Evolutionary conservation across 441 rosid species (phyloP), one percentile per base, ranked within the genome.

Genomic region (Lepidium campestre): DNA sequence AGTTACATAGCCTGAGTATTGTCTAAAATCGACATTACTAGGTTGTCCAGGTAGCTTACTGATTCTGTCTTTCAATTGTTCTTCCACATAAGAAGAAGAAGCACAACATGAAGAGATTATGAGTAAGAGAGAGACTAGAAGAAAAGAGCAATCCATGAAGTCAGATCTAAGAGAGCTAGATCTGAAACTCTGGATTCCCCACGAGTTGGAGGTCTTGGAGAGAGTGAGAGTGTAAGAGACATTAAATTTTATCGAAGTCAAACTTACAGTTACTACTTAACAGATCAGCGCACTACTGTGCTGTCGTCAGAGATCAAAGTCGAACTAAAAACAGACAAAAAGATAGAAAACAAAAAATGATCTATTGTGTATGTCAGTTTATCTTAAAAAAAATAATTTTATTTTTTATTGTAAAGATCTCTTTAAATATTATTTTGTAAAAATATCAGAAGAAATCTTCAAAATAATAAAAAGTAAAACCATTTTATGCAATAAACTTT

Each of bases 1-100:
- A 1, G 90, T 87, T 27, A 94, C 81, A 70, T 91, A 94, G 23
- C 99, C 99, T 1, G 99, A 82, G 73, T 85, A 91, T 70, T 88
- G 99, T 44, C 82, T 78, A 68, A 94, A 89, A 19, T 65, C 80
- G 19, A 85, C 93, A 60, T 82, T 79, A 39, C 36, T 41, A 5
- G 97, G 99, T 75, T 94, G 97, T 17, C 98, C 98, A 22, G 98
- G 99, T 58, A 94, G 74, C 62, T 35, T 27, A 14, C 13, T 63
- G 81, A 94, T 89, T 71, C 81, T 89, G 77, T 91, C 99, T 70
- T 75, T 78, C 53, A 57, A 64, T 70, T 84, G 92, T 65, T 84
- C 91, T 61, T 76, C 80, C 35, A 78, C 59, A 47, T 80, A 57
- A 79, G 34, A 29, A 29, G 75, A 73, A 40, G 73, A 76, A 15